phyloP scores from a whole-genome alignment of 345 rosid species.

The Microthlaspi erraticum region DNA sequence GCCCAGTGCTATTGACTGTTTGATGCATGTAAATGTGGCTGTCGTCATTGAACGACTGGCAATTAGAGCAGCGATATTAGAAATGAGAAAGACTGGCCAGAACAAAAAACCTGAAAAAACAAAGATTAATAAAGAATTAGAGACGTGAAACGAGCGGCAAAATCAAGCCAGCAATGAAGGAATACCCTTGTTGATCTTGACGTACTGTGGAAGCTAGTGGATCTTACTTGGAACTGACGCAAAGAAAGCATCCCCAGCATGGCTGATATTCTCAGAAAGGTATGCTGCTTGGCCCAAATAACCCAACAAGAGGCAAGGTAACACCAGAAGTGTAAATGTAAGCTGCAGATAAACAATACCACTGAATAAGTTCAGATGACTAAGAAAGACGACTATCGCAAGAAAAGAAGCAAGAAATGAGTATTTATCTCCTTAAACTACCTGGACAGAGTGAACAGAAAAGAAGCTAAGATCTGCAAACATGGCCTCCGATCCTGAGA shows the following conservation, averaged over 20 bases:
- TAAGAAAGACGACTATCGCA: slow-evolving; percentile 21
- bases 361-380: slow-evolving; percentile 45
- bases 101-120: slow-evolving; percentile 68
- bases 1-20: slow-evolving; percentile 95
- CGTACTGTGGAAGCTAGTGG: slow-evolving; percentile 37
- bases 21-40: slow-evolving; percentile 97
- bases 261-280: slow-evolving; percentile 62
- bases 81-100: slow-evolving; percentile 86
- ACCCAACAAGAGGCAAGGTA: slow-evolving; percentile 98
- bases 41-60: slow-evolving; percentile 98
- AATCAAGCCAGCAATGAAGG: slow-evolving; percentile 39
- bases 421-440: slow-evolving; percentile 46
- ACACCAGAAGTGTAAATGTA: slow-evolving; percentile 89
- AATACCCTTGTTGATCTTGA: slow-evolving; percentile 43
- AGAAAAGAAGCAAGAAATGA: slow-evolving; percentile 36
- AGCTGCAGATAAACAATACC: slow-evolving; percentile 80
- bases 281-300: slow-evolving; percentile 99
- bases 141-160: slow-evolving; percentile 2
- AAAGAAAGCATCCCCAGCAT: slow-evolving; percentile 74
- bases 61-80: slow-evolving; percentile 89
- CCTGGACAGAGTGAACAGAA: slow-evolving; percentile 95
- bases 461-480: slow-evolving; percentile 99
- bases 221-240: slow-evolving; percentile 91
- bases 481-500: slow-evolving; percentile 98
- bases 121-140: slow-evolving; percentile 29